These are phyloP conservation scores for Diddensiella santjacobensis DNA, from an alignment of 805 yeast genomes.

Conservation along the genomic window DNA sequence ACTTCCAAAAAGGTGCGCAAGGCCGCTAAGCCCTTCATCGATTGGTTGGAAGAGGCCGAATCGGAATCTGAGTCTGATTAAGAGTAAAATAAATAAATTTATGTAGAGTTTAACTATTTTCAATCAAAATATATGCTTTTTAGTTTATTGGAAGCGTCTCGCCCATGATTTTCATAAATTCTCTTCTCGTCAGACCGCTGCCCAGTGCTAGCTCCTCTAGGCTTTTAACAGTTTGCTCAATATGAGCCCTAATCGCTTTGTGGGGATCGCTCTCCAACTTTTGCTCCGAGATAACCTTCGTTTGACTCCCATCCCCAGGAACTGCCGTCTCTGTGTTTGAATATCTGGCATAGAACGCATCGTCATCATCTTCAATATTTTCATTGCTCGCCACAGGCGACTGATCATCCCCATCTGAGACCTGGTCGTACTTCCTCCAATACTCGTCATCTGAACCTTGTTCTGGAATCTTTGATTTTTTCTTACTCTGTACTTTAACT, in stretches of 20 bases:
- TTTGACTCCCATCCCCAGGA: constrained; percentile 13
- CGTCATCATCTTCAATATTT: not conserved
- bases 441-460: not conserved
- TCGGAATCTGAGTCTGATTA: constrained; percentile 69
- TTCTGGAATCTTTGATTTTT: not conserved
- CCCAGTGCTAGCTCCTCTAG: not conserved
- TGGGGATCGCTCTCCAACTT: too few species aligned
- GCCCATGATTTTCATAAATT: not conserved
- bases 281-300: not conserved
- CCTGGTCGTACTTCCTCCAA: constrained; percentile 1
- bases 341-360: constrained; percentile 16
- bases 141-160: too few species aligned
- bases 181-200: not conserved
- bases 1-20: constrained; percentile 88
- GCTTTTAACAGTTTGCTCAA: not conserved
- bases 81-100: constrained; percentile 29
- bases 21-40: constrained; percentile 92
- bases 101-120: not conserved
- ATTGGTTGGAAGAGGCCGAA: constrained; percentile 94
- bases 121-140: too few species aligned
- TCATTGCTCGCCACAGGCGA: not conserved
- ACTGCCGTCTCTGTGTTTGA: constrained; percentile 22
- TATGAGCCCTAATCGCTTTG: constrained; percentile 11
- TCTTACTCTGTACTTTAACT: not conserved
- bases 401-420: not conserved